Conservation (phyloP, 805 yeast genomes). For the Teunomyces barrocoloradensis region DNA sequence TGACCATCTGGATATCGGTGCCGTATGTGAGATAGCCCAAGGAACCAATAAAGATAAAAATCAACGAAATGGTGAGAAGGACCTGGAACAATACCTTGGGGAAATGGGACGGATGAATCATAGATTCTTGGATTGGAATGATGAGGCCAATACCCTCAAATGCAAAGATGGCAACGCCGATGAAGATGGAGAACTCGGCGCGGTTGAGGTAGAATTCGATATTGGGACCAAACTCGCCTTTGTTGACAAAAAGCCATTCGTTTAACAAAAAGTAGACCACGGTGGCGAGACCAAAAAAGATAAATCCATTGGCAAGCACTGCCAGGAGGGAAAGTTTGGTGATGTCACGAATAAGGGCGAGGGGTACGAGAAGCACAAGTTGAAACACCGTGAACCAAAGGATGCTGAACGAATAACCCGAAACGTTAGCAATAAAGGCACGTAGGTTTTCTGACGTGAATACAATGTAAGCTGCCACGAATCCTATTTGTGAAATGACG, state of each 20-base stretch:
- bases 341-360: conserved; percentile 72
- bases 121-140: conserved; percentile 79
- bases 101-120: conserved; percentile 71
- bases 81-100: conserved; percentile 64
- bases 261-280: conserved; percentile 54
- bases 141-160: conserved; percentile 84
- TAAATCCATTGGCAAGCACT: conserved; percentile 66
- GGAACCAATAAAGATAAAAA: conserved; percentile 63
- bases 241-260: conserved; percentile 44
- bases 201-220: conserved; percentile 51
- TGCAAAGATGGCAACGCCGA: conserved; percentile 85
- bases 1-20: conserved; percentile 58
- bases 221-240: conserved; percentile 42
- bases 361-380: conserved; percentile 58
- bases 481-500: conserved; percentile 72
- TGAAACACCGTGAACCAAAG: conserved; percentile 53
- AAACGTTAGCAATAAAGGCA: conserved; percentile 57
- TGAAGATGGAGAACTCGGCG: conserved; percentile 64
- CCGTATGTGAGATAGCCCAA: conserved; percentile 75
- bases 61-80: conserved; percentile 56
- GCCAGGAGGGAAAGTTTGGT: conserved; percentile 73
- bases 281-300: conserved; percentile 62
- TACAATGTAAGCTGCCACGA: conserved; percentile 77
- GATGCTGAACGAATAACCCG: conserved; percentile 35
- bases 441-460: conserved; percentile 71